Evolutionary conservation across 148 eudicot species (phyloP), one percentile per base, ranked within the genome.

Genomic region (Polygonum aviculare): DNA sequence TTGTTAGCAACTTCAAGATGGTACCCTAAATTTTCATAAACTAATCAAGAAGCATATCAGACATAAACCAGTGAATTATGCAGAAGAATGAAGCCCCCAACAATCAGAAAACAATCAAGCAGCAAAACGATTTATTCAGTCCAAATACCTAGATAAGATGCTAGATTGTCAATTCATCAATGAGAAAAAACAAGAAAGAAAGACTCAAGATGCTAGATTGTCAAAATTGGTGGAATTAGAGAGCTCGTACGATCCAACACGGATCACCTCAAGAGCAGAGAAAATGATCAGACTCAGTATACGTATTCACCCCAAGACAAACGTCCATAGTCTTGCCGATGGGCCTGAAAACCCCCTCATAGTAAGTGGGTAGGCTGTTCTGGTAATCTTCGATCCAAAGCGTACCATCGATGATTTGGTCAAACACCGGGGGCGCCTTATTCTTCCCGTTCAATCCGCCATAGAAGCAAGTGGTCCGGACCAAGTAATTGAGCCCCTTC

Each of bases 201-300:
- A 14, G 40, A 63, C 69, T 26, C 33, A 16, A 59, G 26, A 59
- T 12, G 15, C 12, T 35, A 12, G 40, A 63, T 72, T 73, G 10
- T 75, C 75, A 80, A 95, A 95, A 84, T 95, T 84, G 0, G 98
- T 95, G 36, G 98, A 82, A 86, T 95, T 95, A 55, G 92, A 95
- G 74, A 92, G 78, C n/a, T n/a, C 11, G 96, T 91, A 83, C 79
- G 74, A n/a, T 51, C 83, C 85, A 95, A 80, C 74, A 80, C 0
- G 67, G 69, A 85, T 85, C 26, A 90, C 18, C 87, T 95, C 97
- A 39, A 95, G 76, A 50, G 97, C 90, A 18, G 97, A 89, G 12
- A 85, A 92, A 95, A 18, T 93, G 96, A 79, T 92, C 93, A 2
- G 98, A 95, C 80, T 95, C 93, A 18, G 98, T 95, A 48, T 86